Evolutionary conservation across 208 protist genomes (phyloP).

Genomic region (Trichomonas gallinae): DNA sequence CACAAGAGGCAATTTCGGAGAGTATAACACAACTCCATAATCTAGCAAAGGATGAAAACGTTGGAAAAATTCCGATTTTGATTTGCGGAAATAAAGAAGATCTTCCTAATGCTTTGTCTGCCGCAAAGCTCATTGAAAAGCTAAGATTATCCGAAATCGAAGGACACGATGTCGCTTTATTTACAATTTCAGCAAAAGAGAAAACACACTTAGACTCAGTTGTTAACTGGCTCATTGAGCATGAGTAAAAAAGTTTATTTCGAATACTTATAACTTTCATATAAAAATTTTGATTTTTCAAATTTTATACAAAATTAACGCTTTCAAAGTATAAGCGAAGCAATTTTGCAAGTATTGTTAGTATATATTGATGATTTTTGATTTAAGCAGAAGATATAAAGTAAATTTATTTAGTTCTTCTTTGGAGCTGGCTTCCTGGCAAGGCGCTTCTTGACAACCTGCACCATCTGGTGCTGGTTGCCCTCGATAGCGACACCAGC

Average conservation of each 20-base stretch:
- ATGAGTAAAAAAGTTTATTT: neutral
- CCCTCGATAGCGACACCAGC: too few relatives aligned
- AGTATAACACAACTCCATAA: neutral
- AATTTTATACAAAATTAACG: too few relatives aligned
- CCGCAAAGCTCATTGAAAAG: neutral
- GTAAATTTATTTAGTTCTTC: too few relatives aligned
- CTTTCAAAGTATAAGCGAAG: too few relatives aligned
- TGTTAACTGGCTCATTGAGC: neutral
- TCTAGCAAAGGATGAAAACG: neutral
- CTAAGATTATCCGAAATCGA: neutral
- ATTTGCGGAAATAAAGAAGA: neutral
- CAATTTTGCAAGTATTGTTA: too few relatives aligned
- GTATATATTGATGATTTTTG: too few relatives aligned
- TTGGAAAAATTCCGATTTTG: neutral
- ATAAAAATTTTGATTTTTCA: too few relatives aligned
- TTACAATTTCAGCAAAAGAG: neutral
- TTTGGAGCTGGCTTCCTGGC: neutral
- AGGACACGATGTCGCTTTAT: neutral
- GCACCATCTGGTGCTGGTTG: too few relatives aligned
- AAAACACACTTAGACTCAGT: neutral
- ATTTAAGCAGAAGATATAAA: too few relatives aligned
- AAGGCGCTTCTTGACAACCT: neutral
- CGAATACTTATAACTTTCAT: too few relatives aligned
- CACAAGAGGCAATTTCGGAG: neutral
- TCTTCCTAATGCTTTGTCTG: neutral